Conservation (phyloP, 768 basidiomycete genomes). For the Punctularia strigosozonata region DNA sequence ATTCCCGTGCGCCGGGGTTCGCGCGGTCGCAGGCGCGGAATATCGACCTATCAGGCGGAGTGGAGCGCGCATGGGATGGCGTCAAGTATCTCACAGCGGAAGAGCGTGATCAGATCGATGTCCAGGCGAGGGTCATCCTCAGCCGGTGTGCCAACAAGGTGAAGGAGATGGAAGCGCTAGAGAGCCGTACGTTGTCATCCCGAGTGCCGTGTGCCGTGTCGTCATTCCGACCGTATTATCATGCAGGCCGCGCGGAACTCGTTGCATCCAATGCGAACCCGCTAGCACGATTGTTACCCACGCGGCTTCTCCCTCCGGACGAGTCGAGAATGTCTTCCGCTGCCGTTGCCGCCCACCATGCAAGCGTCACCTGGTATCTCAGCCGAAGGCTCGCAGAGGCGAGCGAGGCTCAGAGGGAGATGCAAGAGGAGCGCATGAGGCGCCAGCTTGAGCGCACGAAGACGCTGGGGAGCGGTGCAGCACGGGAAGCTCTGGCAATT, state of each 20-base stretch:
- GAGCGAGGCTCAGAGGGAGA: slow-evolving; percentile 67
- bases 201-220: neutral
- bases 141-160: slow-evolving; percentile 80
- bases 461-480: slow-evolving; percentile 73
- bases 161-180: slow-evolving; percentile 76
- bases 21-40: slow-evolving; percentile 42
- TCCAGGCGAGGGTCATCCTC: slow-evolving; percentile 80
- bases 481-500: slow-evolving; percentile 34
- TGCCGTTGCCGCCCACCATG: slow-evolving; percentile 78
- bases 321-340: slow-evolving; percentile 47
- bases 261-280: slow-evolving; percentile 54
- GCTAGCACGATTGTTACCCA: slow-evolving; percentile 58
- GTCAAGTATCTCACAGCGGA: slow-evolving; percentile 72
- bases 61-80: slow-evolving; percentile 42
- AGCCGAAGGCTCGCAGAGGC: slow-evolving; percentile 69
- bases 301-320: slow-evolving; percentile 47
- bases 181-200: slow-evolving; percentile 58
- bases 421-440: slow-evolving; percentile 91
- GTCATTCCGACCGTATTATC: slow-evolving; percentile 8
- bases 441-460: slow-evolving; percentile 76
- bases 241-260: slow-evolving; percentile 53
- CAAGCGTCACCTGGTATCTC: slow-evolving; percentile 89
- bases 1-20: slow-evolving; percentile 32
- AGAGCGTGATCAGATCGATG: slow-evolving; percentile 92
- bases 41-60: slow-evolving; percentile 37